Conservation (phyloP, 352 stramenopile genomes). For the Pythium phragmitis region DNA sequence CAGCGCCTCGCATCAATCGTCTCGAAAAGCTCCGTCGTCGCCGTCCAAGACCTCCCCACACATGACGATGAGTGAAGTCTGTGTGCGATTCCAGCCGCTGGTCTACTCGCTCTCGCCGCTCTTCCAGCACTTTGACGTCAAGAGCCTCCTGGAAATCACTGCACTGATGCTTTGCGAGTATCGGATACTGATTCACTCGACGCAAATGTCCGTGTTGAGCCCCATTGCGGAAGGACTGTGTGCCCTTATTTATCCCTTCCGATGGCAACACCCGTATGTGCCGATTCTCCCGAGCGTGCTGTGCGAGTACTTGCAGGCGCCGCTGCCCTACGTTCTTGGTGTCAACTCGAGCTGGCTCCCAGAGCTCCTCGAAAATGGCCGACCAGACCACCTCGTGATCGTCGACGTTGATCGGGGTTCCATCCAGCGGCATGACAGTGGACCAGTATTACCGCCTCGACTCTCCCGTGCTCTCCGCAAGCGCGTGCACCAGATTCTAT, state of each 20-base stretch:
- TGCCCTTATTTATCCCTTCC: slow-evolving; percentile 81
- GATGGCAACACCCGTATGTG: slow-evolving; percentile 85
- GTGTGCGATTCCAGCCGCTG: slow-evolving; percentile 46
- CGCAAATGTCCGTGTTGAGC: slow-evolving; percentile 70
- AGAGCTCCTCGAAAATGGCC: slow-evolving; percentile 58
- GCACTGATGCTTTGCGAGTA: slow-evolving; percentile 77
- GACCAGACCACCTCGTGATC: slow-evolving; percentile 80
- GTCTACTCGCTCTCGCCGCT: slow-evolving; percentile 69
- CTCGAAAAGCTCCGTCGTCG: slow-evolving; percentile 23
- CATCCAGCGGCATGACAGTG: slow-evolving; percentile 57
- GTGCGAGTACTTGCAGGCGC: slow-evolving; percentile 83
- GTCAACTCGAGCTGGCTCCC: slow-evolving; percentile 75
- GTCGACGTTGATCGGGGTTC: slow-evolving; percentile 74
- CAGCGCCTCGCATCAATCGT: slow-evolving; percentile 5
- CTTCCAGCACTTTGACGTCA: slow-evolving; percentile 76
- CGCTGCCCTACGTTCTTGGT: slow-evolving; percentile 79
- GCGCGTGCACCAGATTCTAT: slow-evolving; percentile 54
- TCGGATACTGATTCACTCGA: slow-evolving; percentile 75
- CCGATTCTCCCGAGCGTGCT: slow-evolving; percentile 77
- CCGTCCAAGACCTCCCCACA: slow-evolving; percentile 24
- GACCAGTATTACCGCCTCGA: slow-evolving; percentile 54
- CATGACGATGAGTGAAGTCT: slow-evolving; percentile 34
- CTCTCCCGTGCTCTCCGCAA: slow-evolving; percentile 46
- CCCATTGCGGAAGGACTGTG: slow-evolving; percentile 74
- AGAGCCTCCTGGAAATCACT: slow-evolving; percentile 67